Base-by-base conservation (phyloP, 2,329 filamentous ascomycete species). In the Aspergillus aculeatinus region DNA sequence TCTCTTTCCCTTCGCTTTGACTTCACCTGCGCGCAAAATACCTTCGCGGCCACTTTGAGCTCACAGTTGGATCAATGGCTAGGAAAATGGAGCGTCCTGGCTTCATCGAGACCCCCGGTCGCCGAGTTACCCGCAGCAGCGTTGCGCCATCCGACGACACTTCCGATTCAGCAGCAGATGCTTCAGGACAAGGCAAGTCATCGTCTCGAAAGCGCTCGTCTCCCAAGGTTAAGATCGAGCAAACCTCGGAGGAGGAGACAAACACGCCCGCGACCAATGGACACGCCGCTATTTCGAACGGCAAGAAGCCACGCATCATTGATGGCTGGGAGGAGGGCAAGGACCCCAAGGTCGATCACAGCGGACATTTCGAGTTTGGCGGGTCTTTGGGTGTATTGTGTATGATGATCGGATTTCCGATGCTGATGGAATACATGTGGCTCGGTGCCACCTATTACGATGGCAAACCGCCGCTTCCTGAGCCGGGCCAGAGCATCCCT, bases 341-440 rank as follows among this genome's bases (percentile, higher is more conserved):
- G 55, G 77, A 79, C 57, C 74, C 76, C 57, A 79, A 76, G 63
- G 65, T 80, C 60, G 79, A 81, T 65, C 75, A 76, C 57, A 81
- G 80, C 57, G 82, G 82, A 51, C 77, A 85, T 63, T 83, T 83
- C 65, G 96, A 99, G 74, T 99, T 98, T 73, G 94, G 94, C 64
- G 95, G 95, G 60, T 88, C 91, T 3, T 74, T 84, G n/a, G 94
- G 95, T 58, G 89, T 93, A 48, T 78, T 85, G 16, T 81, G 85
- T 67, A 92, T 97, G 86, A 98, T 98, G 92, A 83, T 92, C 63
- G 87, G 89, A 50, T 99, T 98, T 78, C 95, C 95, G n/a, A 63
- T 88, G 42, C 84, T 99, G 69, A 98, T 98, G 94, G 97, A 91
- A 85, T 98, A 97, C 80, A 96, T 99, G 93, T 98, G 93, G 93